Base-by-base conservation (phyloP, 768 basidiomycete species). In the Agaricus subrufescens region DNA sequence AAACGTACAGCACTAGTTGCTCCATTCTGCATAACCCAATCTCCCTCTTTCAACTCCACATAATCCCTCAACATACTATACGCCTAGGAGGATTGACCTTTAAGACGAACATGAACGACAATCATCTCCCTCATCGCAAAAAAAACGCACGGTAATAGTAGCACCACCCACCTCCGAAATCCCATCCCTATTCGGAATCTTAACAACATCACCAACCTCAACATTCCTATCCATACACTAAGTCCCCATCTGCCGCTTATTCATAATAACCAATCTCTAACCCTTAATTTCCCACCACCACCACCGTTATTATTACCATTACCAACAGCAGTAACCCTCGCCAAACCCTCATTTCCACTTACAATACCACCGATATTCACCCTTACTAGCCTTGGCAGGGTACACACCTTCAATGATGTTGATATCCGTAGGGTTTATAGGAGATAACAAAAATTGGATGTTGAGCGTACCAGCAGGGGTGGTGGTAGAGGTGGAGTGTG, bases 1-100 rank as follows among this genome's bases (percentile, higher is more conserved):
- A 46, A 14, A 70, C 84, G 47, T 56, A 91, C 91, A 19, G 89
- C 87, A 61, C 88, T 88, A 62, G 94, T 94, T 19, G 85, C 86
- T 27, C 90, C 92, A 59, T 94, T 94, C 68, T 94, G 92, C 10
- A 94, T 66, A 14, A 95, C 75, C 86, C 86, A 94, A 46, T 91
- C 88, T 3, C 86, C 91, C 47, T 77, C 73, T 49, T 80, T 59
- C 43, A 93, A 77, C 34, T 75, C 62, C 5, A 83, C 77, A 67
- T 86, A 93, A 54, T 87, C 82, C 34, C 76, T 77, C 9, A 95
- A 77, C 86, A 95, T 89, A 62, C 87, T 86, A 60, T 86, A 86
- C 1, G 93, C 93, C 0, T 91, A 0, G 91, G 77, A 2, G 89
- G 89, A 64, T 95, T 95, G 26, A 93, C 84, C 84, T 90, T 38